Evolutionary conservation across 352 stramenopile genomes (phyloP), one percentile per base, ranked within the genome.

Genomic region (Phytophthora citrophthora): DNA sequence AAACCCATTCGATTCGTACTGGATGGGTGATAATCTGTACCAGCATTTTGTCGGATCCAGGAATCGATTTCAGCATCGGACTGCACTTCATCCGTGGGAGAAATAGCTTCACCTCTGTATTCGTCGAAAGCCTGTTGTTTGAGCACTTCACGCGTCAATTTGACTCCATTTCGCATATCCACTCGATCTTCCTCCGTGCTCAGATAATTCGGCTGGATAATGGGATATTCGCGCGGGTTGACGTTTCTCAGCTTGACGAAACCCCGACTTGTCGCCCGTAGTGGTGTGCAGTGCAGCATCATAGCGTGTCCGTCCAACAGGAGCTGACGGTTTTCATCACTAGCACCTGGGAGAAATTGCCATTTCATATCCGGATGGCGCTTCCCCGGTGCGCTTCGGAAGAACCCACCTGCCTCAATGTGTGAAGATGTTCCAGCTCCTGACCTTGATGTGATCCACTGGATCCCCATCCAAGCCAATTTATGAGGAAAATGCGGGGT

Each of bases 201-300:
- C 6, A 96, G 67, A 59, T 95, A 95, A 64, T 95, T 96, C 1
- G 88, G 89, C 44, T 96, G 68, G 49, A 96, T 90, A 40, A 93
- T 73, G 26, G 84, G 86, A 34, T 77, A 57, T 8, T 81, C 79
- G 20, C 80, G 81, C 2, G 81, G 83, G 57, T 96, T 78, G 8
- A 69, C 52, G 27, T 83, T 92, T 44, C 76, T 69, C 32, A 96
- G 69, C 64, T 88, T 83, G 57, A 96, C 67, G 54, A 72, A 91
- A 0, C 89, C 88, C 39, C 88, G 81, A 46, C 86, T 92, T 18
- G 86, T 95, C 10, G 88, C 86, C 9, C 89, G 86, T 72, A 96
- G 87, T 15, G 89, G 81, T 32, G 87, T 91, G 55, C 84, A 90
- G 61, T 95, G 87, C 7, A 88, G 69, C 60, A 94, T 89, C 71